These are phyloP conservation scores for Penicillium freii DNA, from an alignment of 2,329 filamentous ascomycete species.

Conservation along the genomic window DNA sequence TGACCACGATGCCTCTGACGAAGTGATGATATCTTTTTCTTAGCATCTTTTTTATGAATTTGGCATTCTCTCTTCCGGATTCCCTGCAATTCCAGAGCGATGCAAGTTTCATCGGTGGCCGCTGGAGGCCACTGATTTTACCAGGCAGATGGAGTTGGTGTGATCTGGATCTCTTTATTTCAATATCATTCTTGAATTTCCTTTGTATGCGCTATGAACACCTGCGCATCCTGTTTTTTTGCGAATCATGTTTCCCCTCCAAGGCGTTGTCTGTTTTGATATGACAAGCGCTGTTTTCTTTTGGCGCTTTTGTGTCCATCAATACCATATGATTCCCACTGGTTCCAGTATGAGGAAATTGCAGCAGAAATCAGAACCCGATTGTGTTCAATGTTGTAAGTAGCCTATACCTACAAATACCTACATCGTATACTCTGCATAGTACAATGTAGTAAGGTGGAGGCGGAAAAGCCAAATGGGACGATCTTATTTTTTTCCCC, in stretches of 20 bases:
- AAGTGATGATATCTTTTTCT: conserved; percentile 32
- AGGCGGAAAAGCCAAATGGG: conserved; percentile 18
- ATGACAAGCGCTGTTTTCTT: conserved; percentile 12
- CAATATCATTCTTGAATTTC: conserved; percentile 11
- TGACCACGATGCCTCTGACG: conserved; percentile 34
- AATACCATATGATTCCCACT: conserved; percentile 24
- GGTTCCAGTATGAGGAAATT: conserved; percentile 4
- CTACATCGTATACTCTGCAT: too few species aligned
- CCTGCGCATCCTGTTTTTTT: conserved; percentile 10
- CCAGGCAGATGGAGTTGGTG: conserved; percentile 28
- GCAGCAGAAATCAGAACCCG: not conserved
- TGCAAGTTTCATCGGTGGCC: conserved; percentile 23
- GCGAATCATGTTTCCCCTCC: conserved; percentile 3
- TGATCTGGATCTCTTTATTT: conserved; percentile 18
- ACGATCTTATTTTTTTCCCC: conserved; percentile 18
- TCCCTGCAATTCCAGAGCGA: conserved; percentile 26
- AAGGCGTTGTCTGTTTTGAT: conserved; percentile 20
- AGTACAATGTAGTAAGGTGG: not conserved
- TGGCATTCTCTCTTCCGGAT: conserved; percentile 23
- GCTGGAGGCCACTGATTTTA: conserved; percentile 18
- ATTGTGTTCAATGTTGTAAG: not conserved
- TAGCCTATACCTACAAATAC: not conserved
- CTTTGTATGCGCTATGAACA: conserved; percentile 5
- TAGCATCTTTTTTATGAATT: conserved; percentile 27
- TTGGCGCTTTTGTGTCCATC: conserved; percentile 8